A percentile compares a stretch with the other conserved stretches of the same genome.
These are phyloP conservation scores for Pseudomassariella vexata DNA, from an alignment of 2,329 filamentous ascomycete species.

Conservation along the genomic window DNA sequence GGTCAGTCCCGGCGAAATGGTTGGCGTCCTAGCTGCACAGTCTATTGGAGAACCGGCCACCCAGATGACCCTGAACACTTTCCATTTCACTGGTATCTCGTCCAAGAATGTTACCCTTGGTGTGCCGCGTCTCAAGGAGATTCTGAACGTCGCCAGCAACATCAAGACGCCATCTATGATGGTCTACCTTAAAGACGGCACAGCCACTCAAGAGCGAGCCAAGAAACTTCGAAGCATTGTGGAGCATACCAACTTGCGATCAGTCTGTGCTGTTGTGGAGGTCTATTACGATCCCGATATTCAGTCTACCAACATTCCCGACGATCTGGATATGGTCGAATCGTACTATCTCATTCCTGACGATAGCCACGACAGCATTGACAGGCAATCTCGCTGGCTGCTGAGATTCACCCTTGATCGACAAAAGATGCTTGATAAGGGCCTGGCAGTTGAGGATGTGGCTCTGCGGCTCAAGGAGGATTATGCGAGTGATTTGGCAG, in stretches of 20 bases:
- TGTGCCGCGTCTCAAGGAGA: conserved; percentile 98
- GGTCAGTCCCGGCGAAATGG: conserved; percentile 95
- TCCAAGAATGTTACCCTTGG: conserved; percentile 99
- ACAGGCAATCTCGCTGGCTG: conserved; percentile 88
- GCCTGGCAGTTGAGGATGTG: conserved; percentile 84
- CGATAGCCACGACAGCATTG: conserved; percentile 54
- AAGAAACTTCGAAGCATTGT: conserved; percentile 84
- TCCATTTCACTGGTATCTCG: conserved; percentile 99
- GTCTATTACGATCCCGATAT: conserved; percentile 97
- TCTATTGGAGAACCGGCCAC: conserved; percentile 98
- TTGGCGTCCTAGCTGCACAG: conserved; percentile 93
- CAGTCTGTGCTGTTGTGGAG: conserved; percentile 85
- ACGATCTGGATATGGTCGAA: conserved; percentile 89
- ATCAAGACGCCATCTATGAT: conserved; percentile 99
- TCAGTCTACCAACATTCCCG: conserved; percentile 75
- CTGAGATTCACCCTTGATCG: conserved; percentile 89
- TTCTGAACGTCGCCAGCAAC: conserved; percentile 94
- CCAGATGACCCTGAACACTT: conserved; percentile 99
- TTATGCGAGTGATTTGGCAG: conserved; percentile 76
- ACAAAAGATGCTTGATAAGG: conserved; percentile 92
- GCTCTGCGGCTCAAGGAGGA: conserved; percentile 83
- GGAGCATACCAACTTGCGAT: conserved; percentile 89
- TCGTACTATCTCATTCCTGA: conserved; percentile 95
- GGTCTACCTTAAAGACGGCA: conserved; percentile 67
- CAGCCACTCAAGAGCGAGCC: conserved; percentile 69